Percentiles rank a stretch among this genome's conserved stretches.
phyloP scores from a whole-genome alignment of 1,284 basidiomycete genomes.

The Ganoderma boninense region DNA sequence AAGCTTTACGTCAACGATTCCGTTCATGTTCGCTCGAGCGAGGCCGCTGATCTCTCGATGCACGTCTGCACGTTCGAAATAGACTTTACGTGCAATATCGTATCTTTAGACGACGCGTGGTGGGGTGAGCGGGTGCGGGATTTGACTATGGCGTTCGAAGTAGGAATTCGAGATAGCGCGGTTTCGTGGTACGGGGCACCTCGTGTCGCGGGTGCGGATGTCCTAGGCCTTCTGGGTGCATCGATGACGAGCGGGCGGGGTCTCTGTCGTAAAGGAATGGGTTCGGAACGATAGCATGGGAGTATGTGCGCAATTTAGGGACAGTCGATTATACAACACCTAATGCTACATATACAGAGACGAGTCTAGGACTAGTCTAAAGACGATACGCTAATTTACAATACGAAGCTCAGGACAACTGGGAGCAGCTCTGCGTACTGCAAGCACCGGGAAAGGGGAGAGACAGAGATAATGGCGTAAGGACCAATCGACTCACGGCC shows the following conservation, averaged over 20 bases:
- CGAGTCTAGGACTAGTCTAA: not conserved
- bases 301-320: not conserved
- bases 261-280: not conserved
- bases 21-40: not conserved
- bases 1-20: not conserved
- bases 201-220: not conserved
- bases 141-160: not conserved
- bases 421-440: slow-evolving; percentile 13
- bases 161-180: not conserved
- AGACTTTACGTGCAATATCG: not conserved
- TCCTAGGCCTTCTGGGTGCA: not conserved
- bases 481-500: not conserved
- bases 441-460: not conserved
- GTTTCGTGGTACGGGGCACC: not conserved
- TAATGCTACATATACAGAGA: slow-evolving; percentile 1
- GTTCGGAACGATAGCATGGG: not conserved
- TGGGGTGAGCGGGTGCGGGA: not conserved
- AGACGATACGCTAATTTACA: slow-evolving; percentile 6
- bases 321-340: slow-evolving; percentile 2
- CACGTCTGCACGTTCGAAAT: not conserved
- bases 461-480: not conserved
- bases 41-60: not conserved
- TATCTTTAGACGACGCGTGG: not conserved
- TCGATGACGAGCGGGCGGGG: not conserved
- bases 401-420: slow-evolving; percentile 10